Evolutionary conservation across 2,329 filamentous ascomycete species (phyloP).

Genomic region (Penicillium griseofulvum): DNA sequence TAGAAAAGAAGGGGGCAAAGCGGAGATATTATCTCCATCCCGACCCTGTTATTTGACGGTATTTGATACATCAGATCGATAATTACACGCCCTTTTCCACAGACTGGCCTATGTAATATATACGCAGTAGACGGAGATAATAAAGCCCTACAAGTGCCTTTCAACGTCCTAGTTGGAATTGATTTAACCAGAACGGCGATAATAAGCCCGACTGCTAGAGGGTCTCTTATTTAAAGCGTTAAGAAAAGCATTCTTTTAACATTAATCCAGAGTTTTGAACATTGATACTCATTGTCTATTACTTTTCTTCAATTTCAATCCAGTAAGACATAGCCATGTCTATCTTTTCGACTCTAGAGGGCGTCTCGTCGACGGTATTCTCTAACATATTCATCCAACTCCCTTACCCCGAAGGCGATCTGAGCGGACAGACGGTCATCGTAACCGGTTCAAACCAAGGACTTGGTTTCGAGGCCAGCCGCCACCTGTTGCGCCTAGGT

Average conservation of each 20-base stretch:
- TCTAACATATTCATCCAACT: slow-evolving; percentile 16
- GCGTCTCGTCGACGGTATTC: neutral
- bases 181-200: neutral
- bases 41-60: neutral
- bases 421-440: slow-evolving; percentile 35
- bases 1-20: neutral
- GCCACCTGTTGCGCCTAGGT: slow-evolving; percentile 6
- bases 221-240: neutral
- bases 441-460: slow-evolving; percentile 48
- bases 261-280: neutral
- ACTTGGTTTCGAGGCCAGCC: slow-evolving; percentile 9
- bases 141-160: neutral
- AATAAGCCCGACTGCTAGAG: neutral
- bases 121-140: neutral
- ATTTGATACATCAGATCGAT: neutral
- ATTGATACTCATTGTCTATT: neutral
- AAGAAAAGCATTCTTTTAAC: neutral
- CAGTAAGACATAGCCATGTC: neutral
- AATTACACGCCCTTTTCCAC: neutral
- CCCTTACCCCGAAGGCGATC: slow-evolving; percentile 2
- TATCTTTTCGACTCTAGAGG: slow-evolving; percentile 2
- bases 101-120: neutral
- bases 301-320: neutral
- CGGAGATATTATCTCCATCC: slow-evolving; percentile 10
- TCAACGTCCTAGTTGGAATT: neutral